Evolutionary conservation across 257 asterid genomes (phyloP), one percentile per base, ranked within the genome.

Genomic region (Penstemon newberryi): DNA sequence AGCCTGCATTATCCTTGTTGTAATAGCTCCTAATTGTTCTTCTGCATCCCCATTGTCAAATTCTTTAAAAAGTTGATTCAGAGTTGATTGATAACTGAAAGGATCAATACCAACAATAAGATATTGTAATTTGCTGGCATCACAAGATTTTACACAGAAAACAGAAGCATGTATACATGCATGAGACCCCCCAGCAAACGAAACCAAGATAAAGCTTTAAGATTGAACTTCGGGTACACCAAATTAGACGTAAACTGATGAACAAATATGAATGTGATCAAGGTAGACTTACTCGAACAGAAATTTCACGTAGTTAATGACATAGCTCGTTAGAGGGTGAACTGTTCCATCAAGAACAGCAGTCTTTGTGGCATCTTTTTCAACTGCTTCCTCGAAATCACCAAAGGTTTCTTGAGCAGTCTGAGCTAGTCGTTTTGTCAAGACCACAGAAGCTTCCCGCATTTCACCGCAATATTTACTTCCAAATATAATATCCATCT

Each of bases 271-370:
- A 72, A 63, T 39, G 6, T 45, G 18, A 39, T 51, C 41, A 44
- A 7, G 6, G 42, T 52, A 70, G 54, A 77, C 96, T 84, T 84
- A 90, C 99, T 93, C 99, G 42, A 87, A 93, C 61, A 93, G 78
- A 81, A 93, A 93, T 75, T 90, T 93, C 51, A 93, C 96, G 9
- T 93, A 93, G 82, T 93, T 90, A 52, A 93, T 93, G 51, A 93
- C 97, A 60, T 93, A 93, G 90, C 97, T 93, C 44, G 99, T 93
- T 67, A 93, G 72, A 40, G 99, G 99, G 77, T 93, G 99, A 74
- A 93, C 99, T 45, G 99, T 91, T 80, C 99, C 99, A 83, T 93
- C 99, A 47, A 90, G 90, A 82, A 91, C 96, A 53, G 99, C 86
- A 54, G 97, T 90, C 78, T 93, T 93, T 13, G 99, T 88, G 69